Conservation (phyloP, 2,329 filamentous ascomycete species). For the Cytospora paraplurivora region DNA sequence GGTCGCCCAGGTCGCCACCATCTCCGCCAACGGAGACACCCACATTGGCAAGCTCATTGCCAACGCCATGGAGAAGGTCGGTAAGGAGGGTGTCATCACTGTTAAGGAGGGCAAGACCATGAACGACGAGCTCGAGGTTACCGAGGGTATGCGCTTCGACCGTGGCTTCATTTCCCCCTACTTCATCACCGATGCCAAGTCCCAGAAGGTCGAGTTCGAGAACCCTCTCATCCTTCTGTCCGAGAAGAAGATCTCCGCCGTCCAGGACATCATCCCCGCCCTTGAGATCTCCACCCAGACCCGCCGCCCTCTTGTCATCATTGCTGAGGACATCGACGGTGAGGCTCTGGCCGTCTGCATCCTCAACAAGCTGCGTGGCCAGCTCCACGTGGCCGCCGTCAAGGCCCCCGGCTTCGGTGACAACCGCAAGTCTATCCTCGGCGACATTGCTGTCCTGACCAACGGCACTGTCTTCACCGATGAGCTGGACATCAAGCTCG, state of each 20-base stretch:
- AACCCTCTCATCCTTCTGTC: constrained; percentile 98
- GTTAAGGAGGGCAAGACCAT: constrained; percentile 99
- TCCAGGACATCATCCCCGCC: constrained; percentile 97
- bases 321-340: constrained; percentile 98
- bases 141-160: constrained; percentile 99
- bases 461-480: constrained; percentile 98
- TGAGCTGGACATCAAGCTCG: constrained; percentile 97
- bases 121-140: constrained; percentile 96
- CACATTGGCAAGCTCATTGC: constrained; percentile 96
- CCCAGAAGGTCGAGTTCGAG: constrained; percentile 99
- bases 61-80: constrained; percentile 99
- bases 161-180: constrained; percentile 97
- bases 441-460: constrained; percentile 92
- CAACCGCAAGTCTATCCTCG: constrained; percentile 99
- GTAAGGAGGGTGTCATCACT: constrained; percentile 99
- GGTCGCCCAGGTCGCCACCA: constrained; percentile 97
- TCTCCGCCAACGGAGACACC: constrained; percentile 94
- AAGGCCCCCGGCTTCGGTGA: constrained; percentile 99
- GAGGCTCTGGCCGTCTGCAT: constrained; percentile 99
- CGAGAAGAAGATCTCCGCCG: constrained; percentile 99
- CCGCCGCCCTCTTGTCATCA: constrained; percentile 94
- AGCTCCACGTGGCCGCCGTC: constrained; percentile 97
- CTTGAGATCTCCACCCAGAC: constrained; percentile 96
- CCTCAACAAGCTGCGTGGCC: constrained; percentile 99
- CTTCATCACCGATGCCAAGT: constrained; percentile 99